Base-by-base conservation (phyloP, 306 rosid genomes). In the Vicia faba region DNA sequence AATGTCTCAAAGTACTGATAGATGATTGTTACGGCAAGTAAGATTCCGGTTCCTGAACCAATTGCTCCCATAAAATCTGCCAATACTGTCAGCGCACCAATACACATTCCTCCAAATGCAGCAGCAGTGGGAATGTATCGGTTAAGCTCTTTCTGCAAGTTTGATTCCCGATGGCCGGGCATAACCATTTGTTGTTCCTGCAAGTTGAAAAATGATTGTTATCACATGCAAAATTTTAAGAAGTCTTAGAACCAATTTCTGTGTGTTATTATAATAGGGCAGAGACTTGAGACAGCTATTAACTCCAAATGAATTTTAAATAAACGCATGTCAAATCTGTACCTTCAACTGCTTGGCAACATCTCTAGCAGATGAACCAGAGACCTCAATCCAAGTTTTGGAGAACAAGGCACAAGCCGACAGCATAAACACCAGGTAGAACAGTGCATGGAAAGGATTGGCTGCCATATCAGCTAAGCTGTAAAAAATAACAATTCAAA, bases 111-210 rank as follows among this genome's bases (percentile, higher is more conserved):
- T 73, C 96, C 96, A 7, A 91, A 88, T 35, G 96, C 96, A 2
- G 97, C 96, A 0, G 97, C 97, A 0, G 97, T 91, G 62, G 97
- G 96, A 20, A 91, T 91, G 81, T 91, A 89, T 60, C 95, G 85
- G 80, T 91, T 87, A 62, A 89, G 79, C 78, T 91, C 95, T 66
- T 84, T 91, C 82, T 91, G 96, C 73, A 91, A 75, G 82, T 91
- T 91, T 9, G 96, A 89, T 64, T 89, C 96, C 16, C 96, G 85
- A 63, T 91, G 97, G 39, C 95, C 96, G 7, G 96, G 97, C 91
- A 91, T 89, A 59, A 89, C 96, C 96, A 91, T 91, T 87, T 87
- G 96, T 88, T 91, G 97, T 69, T 91, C 97, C 97, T 91, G 90
- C 69, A 78, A 56, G 67, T 68, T 68, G 97, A 61, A 88, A 88